Percentiles rank a stretch among this genome's conserved stretches.
phyloP scores from a whole-genome alignment of 768 basidiomycete genomes.

The Suillus plorans region DNA sequence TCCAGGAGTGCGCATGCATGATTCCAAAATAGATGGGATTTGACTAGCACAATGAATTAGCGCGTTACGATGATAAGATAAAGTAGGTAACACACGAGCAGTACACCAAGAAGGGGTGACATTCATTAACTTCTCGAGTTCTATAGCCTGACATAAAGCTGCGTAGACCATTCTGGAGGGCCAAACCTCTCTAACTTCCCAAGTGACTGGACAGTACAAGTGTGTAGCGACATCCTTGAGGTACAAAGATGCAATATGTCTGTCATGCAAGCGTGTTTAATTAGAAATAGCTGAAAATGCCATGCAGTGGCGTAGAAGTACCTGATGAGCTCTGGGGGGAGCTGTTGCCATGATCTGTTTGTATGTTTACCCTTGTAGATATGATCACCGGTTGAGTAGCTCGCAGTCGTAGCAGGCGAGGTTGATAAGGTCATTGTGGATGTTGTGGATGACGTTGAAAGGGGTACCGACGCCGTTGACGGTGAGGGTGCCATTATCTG shows the following conservation, averaged over 20 bases:
- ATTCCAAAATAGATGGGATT: constrained; percentile 70
- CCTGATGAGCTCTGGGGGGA: constrained; percentile 63
- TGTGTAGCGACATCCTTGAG: constrained; percentile 46
- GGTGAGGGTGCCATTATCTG: constrained; percentile 28
- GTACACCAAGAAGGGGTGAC: constrained; percentile 59
- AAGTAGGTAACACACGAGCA: constrained; percentile 49
- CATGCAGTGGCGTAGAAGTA: constrained; percentile 37
- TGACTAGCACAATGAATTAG: constrained; percentile 44
- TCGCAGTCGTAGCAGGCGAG: constrained; percentile 26
- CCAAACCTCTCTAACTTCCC: constrained; percentile 56
- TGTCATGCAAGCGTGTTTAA: constrained; percentile 14
- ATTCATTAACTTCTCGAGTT: constrained; percentile 61
- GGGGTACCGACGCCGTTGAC: constrained; percentile 16
- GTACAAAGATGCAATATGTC: constrained; percentile 45
- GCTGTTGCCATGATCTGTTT: constrained; percentile 58
- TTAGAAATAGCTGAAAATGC: constrained; percentile 4
- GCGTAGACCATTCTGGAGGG: constrained; percentile 61
- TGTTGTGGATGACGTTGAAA: constrained; percentile 14
- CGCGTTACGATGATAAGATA: constrained; percentile 1
- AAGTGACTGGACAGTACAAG: constrained; percentile 47
- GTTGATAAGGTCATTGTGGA: constrained; percentile 10
- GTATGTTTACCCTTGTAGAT: constrained; percentile 60
- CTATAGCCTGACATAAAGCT: constrained; percentile 58
- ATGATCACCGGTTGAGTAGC: constrained; percentile 22
- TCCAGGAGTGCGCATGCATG: constrained; percentile 63